Evolutionary conservation across 805 yeast species (phyloP), one percentile per base, ranked within the genome.

Genomic region (Monosporozyma siamensis): DNA sequence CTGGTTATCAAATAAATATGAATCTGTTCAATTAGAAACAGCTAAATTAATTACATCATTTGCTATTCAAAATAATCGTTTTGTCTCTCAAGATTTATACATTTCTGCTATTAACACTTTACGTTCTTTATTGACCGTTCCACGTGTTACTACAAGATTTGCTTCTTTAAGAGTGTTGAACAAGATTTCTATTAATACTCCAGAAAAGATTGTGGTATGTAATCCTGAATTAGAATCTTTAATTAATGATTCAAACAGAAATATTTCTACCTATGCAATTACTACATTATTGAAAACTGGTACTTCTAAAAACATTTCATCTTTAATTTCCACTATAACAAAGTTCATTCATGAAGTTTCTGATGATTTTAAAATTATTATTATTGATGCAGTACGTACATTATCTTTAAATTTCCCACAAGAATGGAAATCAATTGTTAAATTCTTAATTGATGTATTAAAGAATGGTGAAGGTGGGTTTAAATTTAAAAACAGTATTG

Each of bases 261-360:
- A 95, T 26, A 79, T 92, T 50, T 90, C 97, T 11, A 92, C 98
- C 12, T 90, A 87, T 65, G 97, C 98, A 22, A 92, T 92, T 61
- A 92, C 97, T 26, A 90, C 97, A 2, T 71, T 92, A 58, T 76
- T 92, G 64, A 92, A 90, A 68, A 90, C 97, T 2, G 95, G 97
- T 60, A 88, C 89, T 50, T 82, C 86, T 48, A 87, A 85, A 47
- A 76, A 77, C 52, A 95, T 92, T 44, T 95, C 90, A 61, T 75
- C 95, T 55, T 74, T 92, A 53, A 86, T 92, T 65, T 73, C 80
- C 48, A 89, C 88, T 43, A 87, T 92, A 67, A 73, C 92, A 25
- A 80, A 82, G 29, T 82, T 89, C 61, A 85, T 90, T 82, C 85
- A 77, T 59, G 97, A 90, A 52, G 90, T 92, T 49, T 78, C 95